phyloP scores from a whole-genome alignment of 306 rosid genomes.

The Lathyrus sativus region DNA sequence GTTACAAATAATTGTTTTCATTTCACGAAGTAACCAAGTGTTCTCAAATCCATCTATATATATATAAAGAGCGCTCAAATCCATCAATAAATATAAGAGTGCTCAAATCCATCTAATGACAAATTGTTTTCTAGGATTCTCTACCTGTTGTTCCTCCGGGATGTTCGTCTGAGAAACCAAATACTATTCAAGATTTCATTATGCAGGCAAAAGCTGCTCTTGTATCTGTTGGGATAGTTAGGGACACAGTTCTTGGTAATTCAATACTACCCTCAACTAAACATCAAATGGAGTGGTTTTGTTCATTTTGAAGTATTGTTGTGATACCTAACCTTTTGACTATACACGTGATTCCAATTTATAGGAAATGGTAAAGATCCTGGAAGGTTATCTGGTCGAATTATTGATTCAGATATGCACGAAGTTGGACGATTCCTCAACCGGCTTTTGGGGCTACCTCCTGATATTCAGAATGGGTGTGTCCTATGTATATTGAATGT shows the following conservation, averaged over 20 bases:
- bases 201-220: constrained; percentile 87
- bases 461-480: constrained; percentile 90
- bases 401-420: constrained; percentile 93
- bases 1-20: background rate
- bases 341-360: constrained; percentile 29
- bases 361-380: constrained; percentile 74
- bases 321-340: constrained; percentile 24
- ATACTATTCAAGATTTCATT: constrained; percentile 73
- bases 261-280: constrained; percentile 13
- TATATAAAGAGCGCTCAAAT: constrained; percentile 8
- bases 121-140: constrained; percentile 59
- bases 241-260: constrained; percentile 73
- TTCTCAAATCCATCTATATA: background rate
- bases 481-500: constrained; percentile 36
- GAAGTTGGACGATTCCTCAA: constrained; percentile 98
- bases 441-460: constrained; percentile 90
- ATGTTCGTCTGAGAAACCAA: constrained; percentile 75
- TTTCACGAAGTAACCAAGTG: background rate
- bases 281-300: constrained; percentile 11
- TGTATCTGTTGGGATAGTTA: constrained; percentile 86
- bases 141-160: constrained; percentile 96
- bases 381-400: constrained; percentile 75
- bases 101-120: constrained; percentile 40
- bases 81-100: background rate
- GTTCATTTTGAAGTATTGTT: background rate